phyloP scores from a whole-genome alignment of 768 basidiomycete species.

The Boletales sp. region DNA sequence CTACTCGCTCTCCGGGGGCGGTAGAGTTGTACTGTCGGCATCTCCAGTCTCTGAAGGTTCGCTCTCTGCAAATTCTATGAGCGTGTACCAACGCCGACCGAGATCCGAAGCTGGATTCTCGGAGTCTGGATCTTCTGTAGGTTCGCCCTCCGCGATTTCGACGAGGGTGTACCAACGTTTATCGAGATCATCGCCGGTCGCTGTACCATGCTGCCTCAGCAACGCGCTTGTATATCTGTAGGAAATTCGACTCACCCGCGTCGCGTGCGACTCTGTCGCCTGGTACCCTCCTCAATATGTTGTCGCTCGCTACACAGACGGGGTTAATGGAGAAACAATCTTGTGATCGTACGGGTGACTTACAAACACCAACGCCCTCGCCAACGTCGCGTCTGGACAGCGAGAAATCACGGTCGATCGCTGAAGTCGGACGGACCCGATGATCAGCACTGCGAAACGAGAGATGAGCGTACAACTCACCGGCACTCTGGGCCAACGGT shows the following conservation, averaged over 20 bases:
- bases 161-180: constrained; percentile 9
- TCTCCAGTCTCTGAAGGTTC: too few relatives aligned
- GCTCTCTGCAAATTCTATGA: too few relatives aligned
- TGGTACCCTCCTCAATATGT: neutral
- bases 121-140: too few relatives aligned
- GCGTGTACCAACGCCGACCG: too few relatives aligned
- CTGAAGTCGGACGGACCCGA: neutral
- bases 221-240: neutral
- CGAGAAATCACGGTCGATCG: neutral
- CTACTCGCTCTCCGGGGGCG: neutral
- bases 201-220: neutral
- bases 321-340: neutral
- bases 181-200: neutral
- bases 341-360: neutral
- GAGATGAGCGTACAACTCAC: neutral
- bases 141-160: neutral
- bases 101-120: too few relatives aligned
- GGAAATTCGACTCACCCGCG: neutral
- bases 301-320: neutral
- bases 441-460: neutral
- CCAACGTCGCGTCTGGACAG: neutral
- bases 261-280: neutral
- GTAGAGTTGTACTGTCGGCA: too few relatives aligned
- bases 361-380: neutral
- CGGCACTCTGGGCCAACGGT: constrained; percentile 3